These are phyloP conservation scores for Arabidopsis suecica DNA, from an alignment of 345 rosid genomes.

Conservation along the genomic window DNA sequence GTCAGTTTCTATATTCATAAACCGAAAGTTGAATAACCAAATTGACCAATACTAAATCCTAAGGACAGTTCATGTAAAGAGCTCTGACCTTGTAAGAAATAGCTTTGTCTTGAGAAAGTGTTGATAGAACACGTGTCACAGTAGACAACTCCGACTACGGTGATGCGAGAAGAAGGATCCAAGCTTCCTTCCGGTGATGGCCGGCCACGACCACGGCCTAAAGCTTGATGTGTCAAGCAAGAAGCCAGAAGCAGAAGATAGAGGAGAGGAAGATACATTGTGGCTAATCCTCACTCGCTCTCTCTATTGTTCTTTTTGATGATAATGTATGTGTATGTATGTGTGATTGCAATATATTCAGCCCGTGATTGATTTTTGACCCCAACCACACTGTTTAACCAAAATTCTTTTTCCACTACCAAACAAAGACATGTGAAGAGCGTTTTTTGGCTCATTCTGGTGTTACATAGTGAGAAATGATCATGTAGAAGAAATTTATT, in stretches of 20 bases:
- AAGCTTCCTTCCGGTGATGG: slow-evolving; percentile 32
- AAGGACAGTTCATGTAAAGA: slow-evolving; percentile 1
- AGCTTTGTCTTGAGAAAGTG: slow-evolving; percentile 77
- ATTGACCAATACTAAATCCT: background rate
- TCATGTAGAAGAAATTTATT: slow-evolving; percentile 23
- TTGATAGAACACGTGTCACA: slow-evolving; percentile 73
- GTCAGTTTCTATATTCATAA: background rate
- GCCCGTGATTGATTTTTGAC: slow-evolving; percentile 73
- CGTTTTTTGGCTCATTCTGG: slow-evolving; percentile 50
- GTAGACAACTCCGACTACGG: slow-evolving; percentile 78
- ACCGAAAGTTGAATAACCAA: background rate
- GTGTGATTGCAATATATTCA: slow-evolving; percentile 48
- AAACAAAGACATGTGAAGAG: slow-evolving; percentile 91
- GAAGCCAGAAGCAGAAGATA: slow-evolving; percentile 49
- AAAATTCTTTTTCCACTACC: slow-evolving; percentile 53
- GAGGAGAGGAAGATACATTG: slow-evolving; percentile 53
- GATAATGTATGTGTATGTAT: slow-evolving; percentile 33
- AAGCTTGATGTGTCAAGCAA: slow-evolving; percentile 45
- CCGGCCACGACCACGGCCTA: slow-evolving; percentile 34
- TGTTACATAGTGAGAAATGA: slow-evolving; percentile 33
- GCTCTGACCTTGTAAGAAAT: slow-evolving; percentile 79
- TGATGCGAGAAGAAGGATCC: slow-evolving; percentile 60
- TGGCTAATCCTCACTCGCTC: slow-evolving; percentile 18
- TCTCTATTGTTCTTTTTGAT: slow-evolving; percentile 22
- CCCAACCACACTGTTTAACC: slow-evolving; percentile 54